These are phyloP conservation scores for Tilletia horrida DNA, from an alignment of 1,284 basidiomycete genomes.

Conservation along the genomic window DNA sequence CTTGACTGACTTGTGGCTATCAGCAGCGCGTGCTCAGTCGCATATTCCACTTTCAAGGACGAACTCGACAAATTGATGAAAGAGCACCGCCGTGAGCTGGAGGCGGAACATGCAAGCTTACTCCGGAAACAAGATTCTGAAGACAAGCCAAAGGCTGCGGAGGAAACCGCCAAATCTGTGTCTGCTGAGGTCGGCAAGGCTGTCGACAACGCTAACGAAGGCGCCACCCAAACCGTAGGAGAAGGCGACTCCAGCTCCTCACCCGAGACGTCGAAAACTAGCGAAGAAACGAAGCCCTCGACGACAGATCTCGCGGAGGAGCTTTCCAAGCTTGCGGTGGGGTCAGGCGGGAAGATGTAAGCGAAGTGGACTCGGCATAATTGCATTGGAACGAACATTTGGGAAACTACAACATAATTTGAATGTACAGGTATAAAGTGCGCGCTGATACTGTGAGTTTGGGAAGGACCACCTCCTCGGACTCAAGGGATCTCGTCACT, in stretches of 20 bases:
- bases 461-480: background rate
- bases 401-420: background rate
- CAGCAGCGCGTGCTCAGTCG: background rate
- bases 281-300: background rate
- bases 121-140: background rate
- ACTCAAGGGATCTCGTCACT: conserved; percentile 3
- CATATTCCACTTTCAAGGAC: background rate
- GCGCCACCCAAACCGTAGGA: too few species aligned
- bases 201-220: background rate
- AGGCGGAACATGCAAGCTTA: conserved; percentile 2
- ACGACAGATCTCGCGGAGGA: background rate
- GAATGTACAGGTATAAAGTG: background rate
- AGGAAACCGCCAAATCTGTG: conserved; percentile 4
- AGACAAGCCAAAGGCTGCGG: background rate
- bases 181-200: conserved; percentile 7
- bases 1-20: background rate
- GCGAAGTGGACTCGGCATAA: background rate
- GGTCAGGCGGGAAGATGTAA: background rate
- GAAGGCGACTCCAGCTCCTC: background rate
- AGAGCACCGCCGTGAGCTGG: conserved; percentile 7
- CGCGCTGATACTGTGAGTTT: too few species aligned
- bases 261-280: background rate
- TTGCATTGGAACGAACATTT: background rate
- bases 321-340: background rate
- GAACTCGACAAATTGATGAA: conserved; percentile 17